Base-by-base conservation (phyloP, 306 rosid genomes). In the Styphnolobium japonicum region DNA sequence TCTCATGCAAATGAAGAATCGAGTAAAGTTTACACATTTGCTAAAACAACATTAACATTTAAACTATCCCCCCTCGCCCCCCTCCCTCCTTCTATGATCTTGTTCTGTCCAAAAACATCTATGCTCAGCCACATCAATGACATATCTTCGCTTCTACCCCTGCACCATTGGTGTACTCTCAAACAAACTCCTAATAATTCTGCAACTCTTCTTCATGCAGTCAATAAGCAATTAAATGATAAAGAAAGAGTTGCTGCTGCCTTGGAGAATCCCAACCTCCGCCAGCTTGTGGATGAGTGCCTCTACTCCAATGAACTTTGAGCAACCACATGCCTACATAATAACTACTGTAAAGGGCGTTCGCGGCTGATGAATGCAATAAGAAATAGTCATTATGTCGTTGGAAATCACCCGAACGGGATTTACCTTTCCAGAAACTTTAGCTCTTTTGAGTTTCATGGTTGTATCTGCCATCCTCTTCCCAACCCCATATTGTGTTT, bases 231-330 rank as follows among this genome's bases (percentile, higher is more conserved):
- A 86, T 82, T 94, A 80, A 94, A 94, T 80, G 98, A 94, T 58
- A 94, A 94, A 85, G 98, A 94, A 78, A 82, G 98, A 87, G 89
- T 94, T 10, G 98, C 97, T 49, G 98, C 98, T 11, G 98, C 97
- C 29, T 43, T 94, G 87, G 97, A 94, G 90, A 92, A 94, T 88
- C 97, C 97, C 66, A 94, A 94, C 88, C 91, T 94, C 80, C 90
- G 97, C 83, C 95, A 94, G 84, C 98, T 94, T 68, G 98, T 94
- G 66, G 97, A 92, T 12, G 98, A 91, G 90, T 94, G 98, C 75
- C 95, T 94, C 60, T 78, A 74, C 80, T 94, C 98, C 43, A 91
- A 80, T 80, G 97, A 94, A 81, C 92, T 94, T 56, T 94, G 89
- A 94, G 19, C 87, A 81, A 57, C 69, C 55, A 15, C 21, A 63